phyloP scores from a whole-genome alignment of 2,329 filamentous ascomycete genomes.

The Neobulgaria alba region DNA sequence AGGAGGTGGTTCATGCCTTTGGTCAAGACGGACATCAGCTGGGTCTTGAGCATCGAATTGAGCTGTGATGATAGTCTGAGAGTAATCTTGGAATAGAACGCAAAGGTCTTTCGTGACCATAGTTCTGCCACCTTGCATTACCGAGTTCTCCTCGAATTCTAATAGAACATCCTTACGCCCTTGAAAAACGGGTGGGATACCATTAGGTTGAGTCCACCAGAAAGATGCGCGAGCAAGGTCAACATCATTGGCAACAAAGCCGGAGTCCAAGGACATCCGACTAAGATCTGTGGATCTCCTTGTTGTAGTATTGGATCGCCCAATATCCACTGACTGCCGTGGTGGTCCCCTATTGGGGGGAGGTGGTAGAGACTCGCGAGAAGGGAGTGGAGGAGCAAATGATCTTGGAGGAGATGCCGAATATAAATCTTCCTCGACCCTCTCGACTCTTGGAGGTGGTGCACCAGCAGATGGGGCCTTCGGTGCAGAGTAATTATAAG shows the following conservation, averaged over 20 bases:
- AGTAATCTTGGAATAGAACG: constrained; percentile 92
- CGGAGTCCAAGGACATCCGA: constrained; percentile 67
- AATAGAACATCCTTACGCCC: constrained; percentile 74
- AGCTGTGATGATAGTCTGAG: constrained; percentile 79
- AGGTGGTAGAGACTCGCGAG: constrained; percentile 29
- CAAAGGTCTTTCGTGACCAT: constrained; percentile 72
- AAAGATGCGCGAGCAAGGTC: constrained; percentile 65
- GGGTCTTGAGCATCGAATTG: constrained; percentile 70
- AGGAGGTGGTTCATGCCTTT: constrained; percentile 80
- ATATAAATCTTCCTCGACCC: constrained; percentile 27
- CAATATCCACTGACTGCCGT: constrained; percentile 54
- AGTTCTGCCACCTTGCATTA: constrained; percentile 59
- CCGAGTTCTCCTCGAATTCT: constrained; percentile 71
- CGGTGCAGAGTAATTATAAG: constrained; percentile 45
- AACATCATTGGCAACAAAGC: constrained; percentile 80
- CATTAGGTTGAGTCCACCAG: constrained; percentile 83
- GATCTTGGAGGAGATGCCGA: constrained; percentile 28
- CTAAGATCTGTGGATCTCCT: constrained; percentile 58
- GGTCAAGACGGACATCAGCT: constrained; percentile 65
- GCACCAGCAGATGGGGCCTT: constrained; percentile 7
- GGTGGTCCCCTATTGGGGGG: constrained; percentile 15
- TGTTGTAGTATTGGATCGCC: constrained; percentile 39
- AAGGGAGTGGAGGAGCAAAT: constrained; percentile 36
- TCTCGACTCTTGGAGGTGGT: constrained; percentile 17
- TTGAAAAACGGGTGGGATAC: constrained; percentile 73